Percentiles rank a stretch among this genome's conserved stretches.
Conservation (phyloP, 2,329 filamentous ascomycete genomes). For the Apiospora hydei region DNA sequence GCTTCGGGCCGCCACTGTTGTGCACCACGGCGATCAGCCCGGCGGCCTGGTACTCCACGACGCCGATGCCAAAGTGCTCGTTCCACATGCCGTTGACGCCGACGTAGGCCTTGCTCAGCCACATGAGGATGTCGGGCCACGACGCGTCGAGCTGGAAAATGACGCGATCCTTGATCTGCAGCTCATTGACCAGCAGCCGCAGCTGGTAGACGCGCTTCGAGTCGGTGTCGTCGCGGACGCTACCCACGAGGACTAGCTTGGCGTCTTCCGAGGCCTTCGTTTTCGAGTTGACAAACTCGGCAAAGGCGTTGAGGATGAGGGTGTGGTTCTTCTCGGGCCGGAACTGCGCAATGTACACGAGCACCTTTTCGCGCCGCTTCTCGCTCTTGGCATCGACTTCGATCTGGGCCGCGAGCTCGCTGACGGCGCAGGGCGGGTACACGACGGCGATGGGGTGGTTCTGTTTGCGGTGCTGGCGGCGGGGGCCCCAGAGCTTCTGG, state of each 20-base stretch:
- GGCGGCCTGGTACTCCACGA: slow-evolving; percentile 97
- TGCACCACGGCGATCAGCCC: slow-evolving; percentile 94
- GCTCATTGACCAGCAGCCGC: slow-evolving; percentile 83
- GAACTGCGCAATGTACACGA: slow-evolving; percentile 97
- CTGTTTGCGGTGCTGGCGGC: slow-evolving; percentile 53
- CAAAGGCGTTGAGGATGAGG: slow-evolving; percentile 84
- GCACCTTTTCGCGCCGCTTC: slow-evolving; percentile 69
- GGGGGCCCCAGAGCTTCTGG: slow-evolving; percentile 76
- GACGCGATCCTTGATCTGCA: slow-evolving; percentile 83
- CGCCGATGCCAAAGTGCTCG: slow-evolving; percentile 97
- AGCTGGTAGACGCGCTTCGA: slow-evolving; percentile 87
- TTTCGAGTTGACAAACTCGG: slow-evolving; percentile 70
- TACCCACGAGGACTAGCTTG: slow-evolving; percentile 85
- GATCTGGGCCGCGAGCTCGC: slow-evolving; percentile 79
- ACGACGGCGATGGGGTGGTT: slow-evolving; percentile 73
- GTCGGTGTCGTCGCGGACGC: slow-evolving; percentile 85
- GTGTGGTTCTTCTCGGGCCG: slow-evolving; percentile 96
- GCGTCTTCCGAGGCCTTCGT: slow-evolving; percentile 61
- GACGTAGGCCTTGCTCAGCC: slow-evolving; percentile 78
- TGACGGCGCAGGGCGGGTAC: slow-evolving; percentile 91
- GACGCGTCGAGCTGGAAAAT: slow-evolving; percentile 89
- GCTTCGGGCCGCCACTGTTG: slow-evolving; percentile 88
- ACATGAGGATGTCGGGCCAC: slow-evolving; percentile 85
- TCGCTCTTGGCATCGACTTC: slow-evolving; percentile 75
- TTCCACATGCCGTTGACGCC: slow-evolving; percentile 99